Base-by-base conservation (phyloP, 2,329 filamentous ascomycete genomes). In the Drechslerella coelobrocha region DNA sequence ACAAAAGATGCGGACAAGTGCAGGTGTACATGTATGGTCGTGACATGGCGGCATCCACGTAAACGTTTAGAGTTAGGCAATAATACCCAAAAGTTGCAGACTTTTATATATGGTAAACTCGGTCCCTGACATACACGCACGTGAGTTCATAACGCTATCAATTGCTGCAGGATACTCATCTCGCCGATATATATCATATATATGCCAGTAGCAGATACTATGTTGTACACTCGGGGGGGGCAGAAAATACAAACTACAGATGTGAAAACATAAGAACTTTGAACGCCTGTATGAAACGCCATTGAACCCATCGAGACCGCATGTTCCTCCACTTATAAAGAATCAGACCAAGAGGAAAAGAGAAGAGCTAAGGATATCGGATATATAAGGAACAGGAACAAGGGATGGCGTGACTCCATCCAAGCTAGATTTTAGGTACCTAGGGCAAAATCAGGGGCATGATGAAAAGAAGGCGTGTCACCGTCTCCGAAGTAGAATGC, bases 241-340 rank as follows among this genome's bases (percentile, higher is more conserved):
- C 10, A 17, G 23, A n/a, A n/a, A 19, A 19, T 19, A 7, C 7
- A 50, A 50, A 29, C 45, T 5, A 12, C 17, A 31, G 6, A 17
- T 14, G 8, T 6, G 52, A 14, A 24, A 37, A 26, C 17, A 26
- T 39, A 45, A 21, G 26, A 8, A 19, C 45, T 24, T 3, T 31
- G 21, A 69, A 62, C 65, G 57, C 57, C 65, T 61, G 62, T 61
- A 60, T 68, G 48, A 37, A 68, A 68, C 62, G 62, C 62, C 62
- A 51, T 23, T 37, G 19, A 17, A 26, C 43, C 45, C 14, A 29
- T 51, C 54, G 51, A 19, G 10, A n/a, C 55, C 10, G 39, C 19
- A 39, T 61, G 41, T 45, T 43, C 47, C 24, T 51, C 55, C 62
- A 41, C 61, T 56, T 61, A 12, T 29, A 5, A 21, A 48, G 26